Conservation (phyloP, 2,329 filamentous ascomycete genomes). For the Talaromyces sp. region DNA sequence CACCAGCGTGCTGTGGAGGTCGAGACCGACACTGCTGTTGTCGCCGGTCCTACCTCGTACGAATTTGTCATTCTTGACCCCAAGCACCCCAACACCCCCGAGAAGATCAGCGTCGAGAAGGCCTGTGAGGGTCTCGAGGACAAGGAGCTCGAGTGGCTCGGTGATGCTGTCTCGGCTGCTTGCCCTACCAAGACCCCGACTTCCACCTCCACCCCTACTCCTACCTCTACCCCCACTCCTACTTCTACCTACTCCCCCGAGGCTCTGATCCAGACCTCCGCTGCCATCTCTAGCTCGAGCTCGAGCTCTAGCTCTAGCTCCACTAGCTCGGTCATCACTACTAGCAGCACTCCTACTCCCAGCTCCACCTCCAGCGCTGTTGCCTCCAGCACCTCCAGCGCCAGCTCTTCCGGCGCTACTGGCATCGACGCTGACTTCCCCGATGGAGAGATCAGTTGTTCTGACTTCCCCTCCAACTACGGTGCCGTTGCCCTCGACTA, state of each 20-base stretch:
- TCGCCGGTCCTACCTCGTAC: conserved; percentile 69
- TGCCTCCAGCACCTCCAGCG: conserved; percentile 20
- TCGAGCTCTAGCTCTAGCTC: conserved; percentile 19
- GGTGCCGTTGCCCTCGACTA: conserved; percentile 73
- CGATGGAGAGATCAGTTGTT: conserved; percentile 67
- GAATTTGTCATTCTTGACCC: conserved; percentile 68
- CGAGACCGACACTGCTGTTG: conserved; percentile 55
- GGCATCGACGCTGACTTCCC: conserved; percentile 4
- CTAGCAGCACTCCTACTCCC: conserved; percentile 5
- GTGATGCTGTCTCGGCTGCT: conserved; percentile 62
- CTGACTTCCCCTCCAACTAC: conserved; percentile 75
- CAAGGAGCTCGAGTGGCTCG: conserved; percentile 66
- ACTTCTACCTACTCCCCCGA: conserved; percentile 38
- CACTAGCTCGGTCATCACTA: conserved; percentile 27
- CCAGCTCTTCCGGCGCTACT: conserved; percentile 26
- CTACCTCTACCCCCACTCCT: conserved; percentile 40
- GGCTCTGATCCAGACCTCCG: conserved; percentile 57
- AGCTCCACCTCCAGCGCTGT: conserved; percentile 6
- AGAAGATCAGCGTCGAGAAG: conserved; percentile 48
- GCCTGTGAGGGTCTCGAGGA: conserved; percentile 72
- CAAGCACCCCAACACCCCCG: conserved; percentile 38
- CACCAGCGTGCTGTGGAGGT: conserved; percentile 41
- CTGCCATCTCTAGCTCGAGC: conserved; percentile 36
- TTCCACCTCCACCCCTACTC: conserved; percentile 31
- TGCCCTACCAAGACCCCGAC: conserved; percentile 42